A percentile compares a stretch with the other conserved stretches of the same genome.
phyloP scores from a whole-genome alignment of 129 eudicot genomes.

The Smallanthus sonchifolius region DNA sequence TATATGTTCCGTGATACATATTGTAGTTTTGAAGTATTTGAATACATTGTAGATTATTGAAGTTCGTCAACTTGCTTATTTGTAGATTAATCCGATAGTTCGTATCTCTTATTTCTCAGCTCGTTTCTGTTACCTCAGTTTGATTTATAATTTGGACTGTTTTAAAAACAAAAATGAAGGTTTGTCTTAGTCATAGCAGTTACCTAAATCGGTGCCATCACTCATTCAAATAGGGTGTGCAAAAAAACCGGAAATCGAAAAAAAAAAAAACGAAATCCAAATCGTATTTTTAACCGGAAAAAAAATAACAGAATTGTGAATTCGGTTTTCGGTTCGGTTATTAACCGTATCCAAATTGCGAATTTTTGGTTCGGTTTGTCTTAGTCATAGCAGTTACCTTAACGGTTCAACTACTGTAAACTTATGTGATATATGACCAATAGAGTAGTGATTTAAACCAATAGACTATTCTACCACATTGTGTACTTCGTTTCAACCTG shows the following conservation, averaged over 20 bases:
- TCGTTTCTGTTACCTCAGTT: neutral
- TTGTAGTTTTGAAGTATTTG: neutral
- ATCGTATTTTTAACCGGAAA: too few species aligned
- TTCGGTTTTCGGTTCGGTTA: too few species aligned
- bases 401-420: neutral
- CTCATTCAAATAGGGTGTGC: too few species aligned
- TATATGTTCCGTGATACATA: neutral
- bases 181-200: neutral
- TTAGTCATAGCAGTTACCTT: neutral
- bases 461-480: neutral
- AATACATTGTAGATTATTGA: neutral
- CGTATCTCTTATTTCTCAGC: neutral
- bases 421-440: slow-evolving; percentile 9
- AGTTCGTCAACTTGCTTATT: neutral
- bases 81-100: neutral
- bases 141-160: neutral
- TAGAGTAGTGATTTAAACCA: neutral
- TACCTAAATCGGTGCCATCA: neutral
- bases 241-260: too few species aligned
- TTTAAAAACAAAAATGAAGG: neutral
- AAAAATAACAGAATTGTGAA: too few species aligned
- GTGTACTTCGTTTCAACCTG: neutral
- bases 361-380: too few species aligned
- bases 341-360: too few species aligned
- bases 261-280: too few species aligned